A percentile compares a stretch with the other conserved stretches of the same genome.
Conservation (phyloP, 352 stramenopile species). For the Pythium oligandrum region DNA sequence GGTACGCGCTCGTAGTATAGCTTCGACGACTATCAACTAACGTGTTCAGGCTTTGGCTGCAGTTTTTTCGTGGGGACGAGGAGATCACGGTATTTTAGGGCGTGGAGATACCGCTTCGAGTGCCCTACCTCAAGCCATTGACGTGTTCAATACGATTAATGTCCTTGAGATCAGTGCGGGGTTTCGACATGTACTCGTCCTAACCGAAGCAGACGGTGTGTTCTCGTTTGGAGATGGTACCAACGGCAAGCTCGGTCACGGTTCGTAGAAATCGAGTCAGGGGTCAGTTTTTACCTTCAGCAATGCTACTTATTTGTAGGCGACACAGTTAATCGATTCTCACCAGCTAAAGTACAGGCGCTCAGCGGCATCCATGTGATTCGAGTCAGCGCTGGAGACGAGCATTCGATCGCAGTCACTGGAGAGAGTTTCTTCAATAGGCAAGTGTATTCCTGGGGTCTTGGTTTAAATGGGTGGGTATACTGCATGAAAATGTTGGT, state of each 20-base stretch:
- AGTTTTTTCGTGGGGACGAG: slow-evolving; percentile 75
- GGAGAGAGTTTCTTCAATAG: slow-evolving; percentile 63
- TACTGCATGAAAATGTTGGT: background rate
- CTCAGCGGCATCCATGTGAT: slow-evolving; percentile 57
- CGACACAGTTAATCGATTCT: slow-evolving; percentile 28
- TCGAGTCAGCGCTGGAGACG: slow-evolving; percentile 52
- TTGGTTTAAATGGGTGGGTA: slow-evolving; percentile 52
- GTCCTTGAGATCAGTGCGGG: slow-evolving; percentile 53
- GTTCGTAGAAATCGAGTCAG: slow-evolving; percentile 17
- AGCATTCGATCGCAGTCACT: slow-evolving; percentile 61
- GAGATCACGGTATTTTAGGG: slow-evolving; percentile 52
- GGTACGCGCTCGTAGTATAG: background rate
- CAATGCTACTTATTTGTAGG: slow-evolving; percentile 20
- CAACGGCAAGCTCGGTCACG: slow-evolving; percentile 57
- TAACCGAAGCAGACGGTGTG: slow-evolving; percentile 65
- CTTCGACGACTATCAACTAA: no score
- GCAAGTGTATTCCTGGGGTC: slow-evolving; percentile 80
- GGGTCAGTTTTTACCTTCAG: background rate
- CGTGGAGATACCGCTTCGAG: slow-evolving; percentile 43
- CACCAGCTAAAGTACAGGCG: slow-evolving; percentile 31
- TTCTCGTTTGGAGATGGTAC: slow-evolving; percentile 65
- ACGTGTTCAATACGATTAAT: slow-evolving; percentile 48
- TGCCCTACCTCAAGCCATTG: slow-evolving; percentile 35
- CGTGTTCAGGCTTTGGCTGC: background rate
- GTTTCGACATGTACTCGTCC: slow-evolving; percentile 55